phyloP scores from a whole-genome alignment of 1,284 basidiomycete species.

The Sporisorium sorghi region DNA sequence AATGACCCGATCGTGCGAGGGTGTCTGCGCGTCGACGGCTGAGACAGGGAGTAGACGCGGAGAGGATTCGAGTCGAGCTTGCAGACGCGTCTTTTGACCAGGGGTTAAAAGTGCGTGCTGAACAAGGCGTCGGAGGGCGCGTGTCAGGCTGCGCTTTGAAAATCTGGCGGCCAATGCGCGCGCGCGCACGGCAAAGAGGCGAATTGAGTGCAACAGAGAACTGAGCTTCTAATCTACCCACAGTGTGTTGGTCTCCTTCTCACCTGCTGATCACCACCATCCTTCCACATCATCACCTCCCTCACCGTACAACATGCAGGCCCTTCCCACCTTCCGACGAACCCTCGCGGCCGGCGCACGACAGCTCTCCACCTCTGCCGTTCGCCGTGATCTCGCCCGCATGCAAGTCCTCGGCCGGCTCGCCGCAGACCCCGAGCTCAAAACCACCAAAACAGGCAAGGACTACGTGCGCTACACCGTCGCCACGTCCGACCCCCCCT shows the following conservation, averaged over 20 bases:
- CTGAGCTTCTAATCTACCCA: no score
- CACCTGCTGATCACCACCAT: no score
- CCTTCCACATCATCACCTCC: not conserved
- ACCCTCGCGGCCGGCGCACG: constrained; percentile 28
- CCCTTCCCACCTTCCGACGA: constrained; percentile 26
- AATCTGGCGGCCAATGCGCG: not conserved
- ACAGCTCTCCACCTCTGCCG: constrained; percentile 59
- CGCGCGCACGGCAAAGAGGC: not conserved
- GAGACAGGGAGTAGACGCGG: no score
- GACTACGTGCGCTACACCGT: constrained; percentile 67
- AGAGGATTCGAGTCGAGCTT: not conserved
- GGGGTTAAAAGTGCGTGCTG: not conserved
- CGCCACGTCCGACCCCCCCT: constrained; percentile 62
- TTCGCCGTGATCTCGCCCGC: constrained; percentile 54
- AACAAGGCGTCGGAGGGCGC: no score
- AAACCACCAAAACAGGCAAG: constrained; percentile 64
- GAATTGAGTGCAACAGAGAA: not conserved
- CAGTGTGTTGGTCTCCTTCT: not conserved
- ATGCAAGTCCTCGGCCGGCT: constrained; percentile 67
- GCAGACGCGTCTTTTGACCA: not conserved
- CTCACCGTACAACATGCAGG: constrained; percentile 17
- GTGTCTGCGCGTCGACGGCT: no score
- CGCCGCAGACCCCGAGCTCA: constrained; percentile 62
- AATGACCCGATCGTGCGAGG: no score
- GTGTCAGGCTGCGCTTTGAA: constrained; percentile 9